phyloP scores from a whole-genome alignment of 805 yeast species.

The Wickerhamomyces hampshirensis region DNA sequence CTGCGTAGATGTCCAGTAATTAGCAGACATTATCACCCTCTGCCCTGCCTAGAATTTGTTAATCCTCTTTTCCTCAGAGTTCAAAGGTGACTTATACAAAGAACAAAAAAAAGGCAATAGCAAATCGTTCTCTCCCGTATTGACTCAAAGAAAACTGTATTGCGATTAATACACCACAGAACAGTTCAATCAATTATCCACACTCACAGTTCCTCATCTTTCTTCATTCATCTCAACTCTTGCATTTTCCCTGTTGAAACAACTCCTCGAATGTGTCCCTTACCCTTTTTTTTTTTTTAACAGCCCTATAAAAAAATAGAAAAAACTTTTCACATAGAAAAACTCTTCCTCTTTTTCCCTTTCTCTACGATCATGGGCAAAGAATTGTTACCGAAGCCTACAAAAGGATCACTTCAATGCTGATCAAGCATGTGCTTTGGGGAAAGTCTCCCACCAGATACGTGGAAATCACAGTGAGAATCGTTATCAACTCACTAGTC shows the following conservation, averaged over 20 bases:
- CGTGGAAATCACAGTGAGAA: constrained; percentile 60
- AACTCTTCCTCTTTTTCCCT: constrained; percentile 1
- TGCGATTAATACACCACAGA: no score
- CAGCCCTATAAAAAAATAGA: no score
- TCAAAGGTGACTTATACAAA: no score
- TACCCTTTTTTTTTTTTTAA: neutral
- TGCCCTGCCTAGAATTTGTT: neutral
- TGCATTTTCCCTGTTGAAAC: no score
- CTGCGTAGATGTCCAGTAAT: constrained; percentile 85
- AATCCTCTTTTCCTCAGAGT: no score
- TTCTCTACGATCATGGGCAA: constrained; percentile 54
- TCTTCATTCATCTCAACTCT: no score
- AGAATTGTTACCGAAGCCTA: constrained; percentile 76
- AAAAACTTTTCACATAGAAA: no score
- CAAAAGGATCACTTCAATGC: constrained; percentile 38
- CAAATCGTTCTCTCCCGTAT: no score
- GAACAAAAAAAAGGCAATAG: no score
- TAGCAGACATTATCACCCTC: constrained; percentile 54
- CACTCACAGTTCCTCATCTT: no score
- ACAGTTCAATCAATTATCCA: no score
- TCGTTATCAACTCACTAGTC: constrained; percentile 32
- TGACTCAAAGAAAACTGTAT: no score
- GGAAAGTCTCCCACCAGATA: constrained; percentile 84
- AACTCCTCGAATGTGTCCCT: constrained; percentile 3
- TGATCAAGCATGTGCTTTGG: constrained; percentile 49